Conservation (phyloP, 2,329 filamentous ascomycete species). For the Huntiella omanensis region DNA sequence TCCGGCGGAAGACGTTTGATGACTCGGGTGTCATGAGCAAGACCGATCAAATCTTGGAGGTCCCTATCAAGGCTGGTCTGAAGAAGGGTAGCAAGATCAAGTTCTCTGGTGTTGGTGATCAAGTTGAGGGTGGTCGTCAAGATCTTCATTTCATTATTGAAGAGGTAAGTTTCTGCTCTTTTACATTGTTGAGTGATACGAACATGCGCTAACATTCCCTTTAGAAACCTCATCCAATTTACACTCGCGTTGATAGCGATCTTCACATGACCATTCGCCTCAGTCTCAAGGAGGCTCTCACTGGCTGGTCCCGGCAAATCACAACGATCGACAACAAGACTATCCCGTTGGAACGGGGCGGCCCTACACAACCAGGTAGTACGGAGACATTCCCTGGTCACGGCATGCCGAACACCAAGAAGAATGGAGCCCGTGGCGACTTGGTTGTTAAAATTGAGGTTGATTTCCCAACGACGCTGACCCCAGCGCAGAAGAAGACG, state of each 20-base stretch:
- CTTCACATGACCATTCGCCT: constrained; percentile 62
- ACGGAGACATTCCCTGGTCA: constrained; percentile 63
- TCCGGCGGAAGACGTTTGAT: constrained; percentile 92
- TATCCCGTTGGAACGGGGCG: constrained; percentile 57
- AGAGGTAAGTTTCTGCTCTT: constrained; percentile 44
- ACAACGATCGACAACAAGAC: constrained; percentile 85
- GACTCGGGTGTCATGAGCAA: constrained; percentile 64
- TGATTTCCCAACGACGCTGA: constrained; percentile 70
- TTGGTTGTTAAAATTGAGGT: constrained; percentile 83
- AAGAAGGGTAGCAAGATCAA: constrained; percentile 98
- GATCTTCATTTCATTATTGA: constrained; percentile 89
- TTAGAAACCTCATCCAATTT: constrained; percentile 73
- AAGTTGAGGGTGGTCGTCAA: constrained; percentile 88
- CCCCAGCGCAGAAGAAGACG: constrained; percentile 57
- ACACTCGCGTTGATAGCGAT: constrained; percentile 76
- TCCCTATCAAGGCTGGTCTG: constrained; percentile 86
- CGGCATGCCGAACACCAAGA: constrained; percentile 94
- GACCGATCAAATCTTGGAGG: constrained; percentile 79
- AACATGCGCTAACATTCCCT: constrained; percentile 22
- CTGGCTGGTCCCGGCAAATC: constrained; percentile 83
- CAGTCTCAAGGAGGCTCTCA: constrained; percentile 80
- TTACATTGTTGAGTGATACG: not conserved
- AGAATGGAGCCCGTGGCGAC: constrained; percentile 65
- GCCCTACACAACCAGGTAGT: constrained; percentile 70
- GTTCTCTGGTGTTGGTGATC: constrained; percentile 92